Evolutionary conservation across 2,329 filamentous ascomycete genomes (phyloP).

Genomic region (Neonectria faginata): DNA sequence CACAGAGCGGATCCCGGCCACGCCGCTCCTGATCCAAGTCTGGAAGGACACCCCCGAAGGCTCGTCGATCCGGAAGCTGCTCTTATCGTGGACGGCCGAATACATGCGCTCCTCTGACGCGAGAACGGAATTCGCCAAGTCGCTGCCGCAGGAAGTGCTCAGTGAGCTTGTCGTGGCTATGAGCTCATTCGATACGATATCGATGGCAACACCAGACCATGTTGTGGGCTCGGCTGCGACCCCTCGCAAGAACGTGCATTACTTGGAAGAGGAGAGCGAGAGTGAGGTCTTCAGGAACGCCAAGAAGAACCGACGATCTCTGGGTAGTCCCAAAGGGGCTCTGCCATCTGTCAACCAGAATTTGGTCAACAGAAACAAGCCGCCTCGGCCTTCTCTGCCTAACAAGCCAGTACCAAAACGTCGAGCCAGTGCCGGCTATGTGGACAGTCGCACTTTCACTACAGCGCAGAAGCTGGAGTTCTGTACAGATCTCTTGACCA

Average conservation of each 20-base stretch:
- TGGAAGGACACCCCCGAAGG: conserved; percentile 73
- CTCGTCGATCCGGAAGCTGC: conserved; percentile 68
- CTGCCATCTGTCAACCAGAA: conserved; percentile 37
- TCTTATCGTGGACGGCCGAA: conserved; percentile 72
- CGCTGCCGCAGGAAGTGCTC: conserved; percentile 70
- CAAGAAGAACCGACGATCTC: conserved; percentile 58
- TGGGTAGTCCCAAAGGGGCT: conserved; percentile 32
- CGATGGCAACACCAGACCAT: conserved; percentile 33
- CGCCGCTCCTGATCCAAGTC: conserved; percentile 68
- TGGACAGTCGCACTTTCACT: conserved; percentile 50
- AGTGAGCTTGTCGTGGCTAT: conserved; percentile 72
- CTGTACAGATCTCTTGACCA: conserved; percentile 66
- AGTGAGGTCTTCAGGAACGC: conserved; percentile 48
- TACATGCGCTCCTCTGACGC: conserved; percentile 70
- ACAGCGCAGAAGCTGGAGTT: conserved; percentile 65
- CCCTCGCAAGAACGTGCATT: conserved; percentile 61
- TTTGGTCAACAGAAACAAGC: conserved; percentile 45
- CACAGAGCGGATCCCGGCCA: conserved; percentile 68
- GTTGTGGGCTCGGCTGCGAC: conserved; percentile 32
- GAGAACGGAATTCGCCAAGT: conserved; percentile 68
- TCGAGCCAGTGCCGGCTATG: conserved; percentile 48
- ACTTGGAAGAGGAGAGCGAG: conserved; percentile 59
- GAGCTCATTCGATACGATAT: conserved; percentile 61
- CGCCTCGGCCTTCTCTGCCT: conserved; percentile 45
- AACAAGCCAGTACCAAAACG: conserved; percentile 54